These are phyloP conservation scores for Collybiopsis confluens DNA, from an alignment of 768 basidiomycete species.

Conservation along the genomic window DNA sequence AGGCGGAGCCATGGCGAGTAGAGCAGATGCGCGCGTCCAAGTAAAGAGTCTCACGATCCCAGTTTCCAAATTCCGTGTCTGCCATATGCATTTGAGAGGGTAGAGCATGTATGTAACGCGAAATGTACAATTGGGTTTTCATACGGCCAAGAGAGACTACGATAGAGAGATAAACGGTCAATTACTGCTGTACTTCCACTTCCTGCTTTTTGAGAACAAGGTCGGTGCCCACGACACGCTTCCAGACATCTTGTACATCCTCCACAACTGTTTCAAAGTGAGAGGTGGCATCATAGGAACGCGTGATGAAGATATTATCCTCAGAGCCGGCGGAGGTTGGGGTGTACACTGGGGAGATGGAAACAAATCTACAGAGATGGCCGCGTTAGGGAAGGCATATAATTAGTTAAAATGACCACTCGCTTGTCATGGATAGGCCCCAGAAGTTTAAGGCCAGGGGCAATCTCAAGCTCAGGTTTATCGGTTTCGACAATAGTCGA, in stretches of 20 bases:
- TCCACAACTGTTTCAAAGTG: slow-evolving; percentile 99
- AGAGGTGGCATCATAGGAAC: slow-evolving; percentile 96
- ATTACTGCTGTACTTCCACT: slow-evolving; percentile 52
- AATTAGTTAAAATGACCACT: too few relatives aligned
- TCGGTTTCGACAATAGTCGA: slow-evolving; percentile 97
- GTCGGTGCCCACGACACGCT: slow-evolving; percentile 72
- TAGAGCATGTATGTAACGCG: background rate
- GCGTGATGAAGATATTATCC: slow-evolving; percentile 96
- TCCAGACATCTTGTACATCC: slow-evolving; percentile 96
- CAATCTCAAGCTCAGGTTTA: slow-evolving; percentile 87
- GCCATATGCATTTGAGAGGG: too few relatives aligned
- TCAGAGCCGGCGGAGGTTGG: slow-evolving; percentile 76
- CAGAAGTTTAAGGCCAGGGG: slow-evolving; percentile 87
- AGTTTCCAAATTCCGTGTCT: background rate
- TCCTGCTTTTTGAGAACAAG: slow-evolving; percentile 89
- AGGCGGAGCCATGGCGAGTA: slow-evolving; percentile 17
- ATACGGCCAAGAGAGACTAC: background rate
- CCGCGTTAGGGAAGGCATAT: too few relatives aligned
- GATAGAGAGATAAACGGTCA: background rate
- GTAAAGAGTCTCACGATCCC: background rate
- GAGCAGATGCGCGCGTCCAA: background rate
- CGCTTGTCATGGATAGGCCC: slow-evolving; percentile 94
- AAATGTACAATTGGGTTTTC: background rate
- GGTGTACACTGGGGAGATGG: slow-evolving; percentile 82
- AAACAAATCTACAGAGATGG: slow-evolving; percentile 74